phyloP scores from a whole-genome alignment of 108 stramenopile genomes.

The Cyclotella cryptica region DNA sequence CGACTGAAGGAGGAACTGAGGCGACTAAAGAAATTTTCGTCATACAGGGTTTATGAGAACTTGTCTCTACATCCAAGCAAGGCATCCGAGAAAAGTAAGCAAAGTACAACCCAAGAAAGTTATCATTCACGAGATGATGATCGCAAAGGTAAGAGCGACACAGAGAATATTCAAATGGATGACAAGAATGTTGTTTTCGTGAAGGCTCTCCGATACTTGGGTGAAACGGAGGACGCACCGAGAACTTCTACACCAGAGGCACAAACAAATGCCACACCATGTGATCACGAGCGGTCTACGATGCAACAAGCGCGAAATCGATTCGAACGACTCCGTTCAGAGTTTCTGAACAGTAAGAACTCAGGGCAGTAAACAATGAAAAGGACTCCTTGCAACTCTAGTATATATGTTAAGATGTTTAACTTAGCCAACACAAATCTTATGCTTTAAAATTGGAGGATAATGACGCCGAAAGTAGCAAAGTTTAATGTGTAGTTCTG shows the following conservation, averaged over 20 bases:
- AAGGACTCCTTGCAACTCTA: too few relatives aligned
- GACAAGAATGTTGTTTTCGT: not conserved
- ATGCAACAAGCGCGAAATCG: not conserved
- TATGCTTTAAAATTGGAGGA: too few relatives aligned
- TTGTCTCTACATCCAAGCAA: not conserved
- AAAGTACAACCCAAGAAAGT: not conserved
- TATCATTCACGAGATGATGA: not conserved
- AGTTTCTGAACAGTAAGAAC: not conserved
- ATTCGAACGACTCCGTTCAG: conserved; percentile 5
- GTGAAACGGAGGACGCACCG: not conserved
- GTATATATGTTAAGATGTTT: too few relatives aligned
- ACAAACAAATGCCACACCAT: not conserved
- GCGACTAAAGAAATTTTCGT: not conserved
- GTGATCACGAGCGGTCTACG: not conserved
- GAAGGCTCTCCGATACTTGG: conserved; percentile 3
- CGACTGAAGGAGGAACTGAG: not conserved
- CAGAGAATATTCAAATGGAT: not conserved
- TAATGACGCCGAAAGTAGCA: too few relatives aligned
- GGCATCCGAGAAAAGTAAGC: not conserved
- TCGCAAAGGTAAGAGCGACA: not conserved
- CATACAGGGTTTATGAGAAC: not conserved
- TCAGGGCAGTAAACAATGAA: too few relatives aligned
- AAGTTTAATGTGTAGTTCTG: too few relatives aligned
- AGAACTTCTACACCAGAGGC: not conserved
- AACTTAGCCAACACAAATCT: too few relatives aligned